Percentiles rank a stretch among this genome's conserved stretches.
Conservation (phyloP, 2,329 filamentous ascomycete genomes). For the Fusarium tuaranense region DNA sequence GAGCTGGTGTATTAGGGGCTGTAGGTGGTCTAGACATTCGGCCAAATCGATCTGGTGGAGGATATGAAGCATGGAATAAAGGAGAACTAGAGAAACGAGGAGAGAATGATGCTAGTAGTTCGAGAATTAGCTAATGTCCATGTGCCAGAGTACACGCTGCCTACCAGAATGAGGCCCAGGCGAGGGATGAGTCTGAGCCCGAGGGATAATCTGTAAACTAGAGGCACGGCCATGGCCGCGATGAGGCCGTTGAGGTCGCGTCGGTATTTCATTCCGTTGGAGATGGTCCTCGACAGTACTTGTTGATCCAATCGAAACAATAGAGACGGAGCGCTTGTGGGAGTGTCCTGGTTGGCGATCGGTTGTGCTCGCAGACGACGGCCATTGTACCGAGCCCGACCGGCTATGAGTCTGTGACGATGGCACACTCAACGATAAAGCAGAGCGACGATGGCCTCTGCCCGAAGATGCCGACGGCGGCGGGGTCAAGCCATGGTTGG, state of each 20-base stretch:
- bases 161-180: conserved; percentile 54
- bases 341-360: conserved; percentile 60
- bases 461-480: conserved; percentile 54
- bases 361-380: conserved; percentile 45
- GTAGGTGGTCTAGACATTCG: conserved; percentile 57
- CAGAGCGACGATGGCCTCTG: conserved; percentile 72
- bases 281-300: conserved; percentile 61
- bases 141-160: conserved; percentile 26
- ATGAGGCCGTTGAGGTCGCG: conserved; percentile 61
- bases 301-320: conserved; percentile 78
- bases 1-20: conserved; percentile 58
- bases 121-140: conserved; percentile 24
- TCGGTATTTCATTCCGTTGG: conserved; percentile 55
- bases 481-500: conserved; percentile 58
- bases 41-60: conserved; percentile 61
- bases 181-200: conserved; percentile 57
- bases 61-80: conserved; percentile 67
- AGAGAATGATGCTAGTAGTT: conserved; percentile 51
- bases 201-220: conserved; percentile 77
- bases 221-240: conserved; percentile 81
- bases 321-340: conserved; percentile 83
- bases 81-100: conserved; percentile 62
- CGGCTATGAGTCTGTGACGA: conserved; percentile 58
- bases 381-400: conserved; percentile 62
- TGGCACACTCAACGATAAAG: conserved; percentile 72